Conservation (phyloP, 1,284 basidiomycete genomes). For the Mixia osmundae region DNA sequence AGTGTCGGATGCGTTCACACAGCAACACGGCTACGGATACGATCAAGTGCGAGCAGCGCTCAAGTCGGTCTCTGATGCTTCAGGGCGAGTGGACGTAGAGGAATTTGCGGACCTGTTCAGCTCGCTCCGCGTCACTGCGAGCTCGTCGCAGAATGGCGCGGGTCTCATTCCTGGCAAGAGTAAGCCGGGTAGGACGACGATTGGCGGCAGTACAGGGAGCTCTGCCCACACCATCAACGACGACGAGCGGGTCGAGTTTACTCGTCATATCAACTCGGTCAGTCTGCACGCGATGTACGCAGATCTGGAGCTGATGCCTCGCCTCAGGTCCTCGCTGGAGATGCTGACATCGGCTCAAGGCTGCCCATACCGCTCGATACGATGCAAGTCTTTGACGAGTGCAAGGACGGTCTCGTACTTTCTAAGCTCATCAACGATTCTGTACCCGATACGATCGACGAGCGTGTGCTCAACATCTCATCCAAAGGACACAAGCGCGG, state of each 20-base stretch:
- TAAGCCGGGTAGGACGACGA: constrained; percentile 61
- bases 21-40: constrained; percentile 4
- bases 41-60: constrained; percentile 44
- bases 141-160: background rate
- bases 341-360: constrained; percentile 55
- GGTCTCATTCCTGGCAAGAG: constrained; percentile 13
- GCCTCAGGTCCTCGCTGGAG: constrained; percentile 64
- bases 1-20: constrained; percentile 7
- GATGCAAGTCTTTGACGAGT: constrained; percentile 98
- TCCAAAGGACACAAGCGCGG: constrained; percentile 29
- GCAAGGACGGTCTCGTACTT: constrained; percentile 78
- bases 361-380: constrained; percentile 90
- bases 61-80: constrained; percentile 82
- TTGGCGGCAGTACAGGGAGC: constrained; percentile 84
- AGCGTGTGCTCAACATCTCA: constrained; percentile 81
- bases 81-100: constrained; percentile 88
- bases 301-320: background rate
- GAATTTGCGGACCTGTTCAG: constrained; percentile 92
- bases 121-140: constrained; percentile 39
- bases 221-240: constrained; percentile 96
- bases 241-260: constrained; percentile 87
- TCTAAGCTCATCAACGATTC: constrained; percentile 99
- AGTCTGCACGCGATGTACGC: constrained; percentile 14
- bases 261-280: constrained; percentile 86
- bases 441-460: constrained; percentile 95